phyloP scores from a whole-genome alignment of 306 rosid genomes.

The Glycyrrhiza uralensis region DNA sequence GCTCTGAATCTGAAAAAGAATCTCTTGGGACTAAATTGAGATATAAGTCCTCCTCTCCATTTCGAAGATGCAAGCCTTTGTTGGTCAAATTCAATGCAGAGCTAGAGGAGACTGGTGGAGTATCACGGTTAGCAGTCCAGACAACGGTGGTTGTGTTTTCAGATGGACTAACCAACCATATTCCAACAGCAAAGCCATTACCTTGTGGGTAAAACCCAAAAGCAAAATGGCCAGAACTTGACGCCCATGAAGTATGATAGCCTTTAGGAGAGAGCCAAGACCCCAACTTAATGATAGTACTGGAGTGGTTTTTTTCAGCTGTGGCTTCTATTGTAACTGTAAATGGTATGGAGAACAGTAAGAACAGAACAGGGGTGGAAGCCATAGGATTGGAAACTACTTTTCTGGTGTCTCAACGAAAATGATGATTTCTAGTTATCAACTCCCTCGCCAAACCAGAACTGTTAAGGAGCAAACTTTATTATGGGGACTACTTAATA shows the following conservation, averaged over 20 bases:
- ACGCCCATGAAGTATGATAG: constrained; percentile 16
- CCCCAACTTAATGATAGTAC: neutral
- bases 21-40: neutral
- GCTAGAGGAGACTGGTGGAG: neutral
- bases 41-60: neutral
- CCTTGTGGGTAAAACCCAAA: constrained; percentile 33
- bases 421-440: neutral
- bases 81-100: constrained; percentile 8
- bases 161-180: constrained; percentile 14
- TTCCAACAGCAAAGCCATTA: constrained; percentile 32
- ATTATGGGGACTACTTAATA: neutral
- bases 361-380: neutral
- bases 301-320: neutral
- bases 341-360: neutral
- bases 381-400: constrained; percentile 26
- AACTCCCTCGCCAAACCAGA: neutral
- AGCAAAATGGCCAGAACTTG: constrained; percentile 36
- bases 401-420: neutral
- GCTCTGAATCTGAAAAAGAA: too few species aligned
- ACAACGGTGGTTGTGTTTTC: constrained; percentile 14
- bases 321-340: neutral
- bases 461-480: neutral
- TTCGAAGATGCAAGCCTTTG: constrained; percentile 1
- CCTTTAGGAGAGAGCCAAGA: constrained; percentile 4
- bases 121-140: constrained; percentile 37